Evolutionary conservation across 768 basidiomycete species (phyloP).

Genomic region (Termitomyces sp.): DNA sequence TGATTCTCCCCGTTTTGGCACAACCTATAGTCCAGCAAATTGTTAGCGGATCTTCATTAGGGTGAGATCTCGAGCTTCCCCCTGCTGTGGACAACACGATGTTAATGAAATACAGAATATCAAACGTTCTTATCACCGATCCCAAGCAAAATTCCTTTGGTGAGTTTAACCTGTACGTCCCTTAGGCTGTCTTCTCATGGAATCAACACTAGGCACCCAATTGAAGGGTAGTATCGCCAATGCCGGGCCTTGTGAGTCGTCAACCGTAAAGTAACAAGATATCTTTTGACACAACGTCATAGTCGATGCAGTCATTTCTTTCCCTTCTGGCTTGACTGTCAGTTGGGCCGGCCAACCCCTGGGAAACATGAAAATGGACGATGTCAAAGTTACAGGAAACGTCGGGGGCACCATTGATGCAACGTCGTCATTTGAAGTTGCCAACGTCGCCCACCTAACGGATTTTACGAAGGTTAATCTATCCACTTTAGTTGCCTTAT

Average conservation of each 20-base stretch:
- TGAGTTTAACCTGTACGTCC: constrained; percentile 18
- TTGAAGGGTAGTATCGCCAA: constrained; percentile 64
- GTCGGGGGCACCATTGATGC: constrained; percentile 58
- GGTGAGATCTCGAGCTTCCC: constrained; percentile 29
- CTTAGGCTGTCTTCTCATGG: not conserved
- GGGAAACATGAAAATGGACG: constrained; percentile 57
- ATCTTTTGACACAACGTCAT: constrained; percentile 6
- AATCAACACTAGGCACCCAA: constrained; percentile 36
- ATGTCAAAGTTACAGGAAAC: constrained; percentile 56
- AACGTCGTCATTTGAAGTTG: constrained; percentile 53
- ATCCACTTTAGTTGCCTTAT: not conserved
- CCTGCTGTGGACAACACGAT: not conserved
- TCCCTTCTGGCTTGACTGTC: constrained; percentile 57
- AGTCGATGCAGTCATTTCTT: constrained; percentile 69
- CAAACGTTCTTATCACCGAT: constrained; percentile 57
- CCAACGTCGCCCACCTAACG: constrained; percentile 51
- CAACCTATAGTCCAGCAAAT: constrained; percentile 73
- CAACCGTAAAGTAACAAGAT: not conserved
- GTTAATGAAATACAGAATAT: constrained; percentile 34
- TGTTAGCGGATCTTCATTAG: constrained; percentile 52
- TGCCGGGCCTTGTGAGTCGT: constrained; percentile 64
- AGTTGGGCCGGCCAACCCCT: constrained; percentile 55
- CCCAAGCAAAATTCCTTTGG: constrained; percentile 57
- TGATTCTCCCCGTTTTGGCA: constrained; percentile 67
- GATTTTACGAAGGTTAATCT: constrained; percentile 56